Base-by-base conservation (phyloP, 805 yeast species). In the Tetrapisispora taiwanensis region DNA sequence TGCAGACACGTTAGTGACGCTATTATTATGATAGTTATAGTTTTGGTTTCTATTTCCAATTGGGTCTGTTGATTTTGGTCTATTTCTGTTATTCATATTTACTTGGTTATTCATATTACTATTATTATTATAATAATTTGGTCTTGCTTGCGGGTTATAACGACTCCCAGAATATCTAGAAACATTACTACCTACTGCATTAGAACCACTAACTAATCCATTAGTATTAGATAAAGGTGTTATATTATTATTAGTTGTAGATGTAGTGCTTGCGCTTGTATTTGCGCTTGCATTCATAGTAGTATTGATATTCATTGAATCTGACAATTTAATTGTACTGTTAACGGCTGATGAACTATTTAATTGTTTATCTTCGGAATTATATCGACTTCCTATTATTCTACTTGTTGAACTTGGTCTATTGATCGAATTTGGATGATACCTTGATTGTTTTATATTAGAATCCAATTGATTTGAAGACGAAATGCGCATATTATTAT, bases 331-430 rank as follows among this genome's bases (percentile, higher is more conserved):
- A 6, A 8, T 22, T 22, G 26, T 8, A 22, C 26, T 22, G 26
- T 31, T 31, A 5, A 6, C 34, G 10, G 9, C n/a, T 6, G 19
- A 5, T 14, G 7, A 22, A 31, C 10, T 31, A n/a, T n/a, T 31
- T n/a, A 6, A 19, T 20, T 18, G 26, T 20, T 49, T 52, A 17
- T 35, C 48, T 14, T 55, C 60, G 2, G 62, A 55, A 43, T 55
- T 59, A 43, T 58, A 60, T 35, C 65, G 47, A 41, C 62, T 58
- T 22, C 53, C 54, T 10, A 46, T 35, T 26, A 43, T 36, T 22
- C 51, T 50, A 33, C 45, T 47, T 13, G 46, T 31, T 7, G 53
- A 39, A 15, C 39, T 28, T 15, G 56, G 53, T 34, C 54, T 49
- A 17, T 46, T 41, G 7, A 52, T 45, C 14, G 57, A 45, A 22